phyloP scores from a whole-genome alignment of 345 rosid genomes.

The Eucalyptus guilfoylei region DNA sequence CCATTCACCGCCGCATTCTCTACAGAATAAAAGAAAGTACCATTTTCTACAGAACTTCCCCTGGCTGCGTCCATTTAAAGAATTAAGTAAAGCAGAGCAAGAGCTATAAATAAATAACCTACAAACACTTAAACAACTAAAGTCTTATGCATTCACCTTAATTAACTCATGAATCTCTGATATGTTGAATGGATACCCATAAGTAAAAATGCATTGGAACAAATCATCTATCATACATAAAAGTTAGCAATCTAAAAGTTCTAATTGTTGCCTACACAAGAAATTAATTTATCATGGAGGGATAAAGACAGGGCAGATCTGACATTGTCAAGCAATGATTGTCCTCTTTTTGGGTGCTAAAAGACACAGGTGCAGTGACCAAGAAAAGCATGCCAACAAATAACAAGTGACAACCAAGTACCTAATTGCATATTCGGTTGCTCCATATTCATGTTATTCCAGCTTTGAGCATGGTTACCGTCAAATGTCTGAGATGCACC shows the following conservation, averaged over 20 bases:
- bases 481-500: slow-evolving; percentile 41
- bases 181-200: background rate
- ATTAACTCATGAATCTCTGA: background rate
- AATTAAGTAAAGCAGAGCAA: background rate
- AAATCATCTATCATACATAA: background rate
- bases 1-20: slow-evolving; percentile 41
- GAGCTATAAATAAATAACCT: background rate
- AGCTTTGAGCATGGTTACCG: slow-evolving; percentile 49
- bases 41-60: slow-evolving; percentile 30
- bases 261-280: background rate
- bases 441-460: slow-evolving; percentile 56
- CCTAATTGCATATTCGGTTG: slow-evolving; percentile 42
- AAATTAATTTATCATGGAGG: background rate
- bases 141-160: background rate
- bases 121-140: background rate
- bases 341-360: background rate
- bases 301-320: background rate
- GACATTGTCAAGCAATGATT: background rate
- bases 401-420: background rate
- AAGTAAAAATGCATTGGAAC: background rate
- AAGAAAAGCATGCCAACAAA: background rate
- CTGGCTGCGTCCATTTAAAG: slow-evolving; percentile 27
- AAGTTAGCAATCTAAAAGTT: background rate
- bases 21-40: slow-evolving; percentile 32
- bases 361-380: background rate